Base-by-base conservation (phyloP, 2,329 filamentous ascomycete species). In the Pseudonectria buxi region DNA sequence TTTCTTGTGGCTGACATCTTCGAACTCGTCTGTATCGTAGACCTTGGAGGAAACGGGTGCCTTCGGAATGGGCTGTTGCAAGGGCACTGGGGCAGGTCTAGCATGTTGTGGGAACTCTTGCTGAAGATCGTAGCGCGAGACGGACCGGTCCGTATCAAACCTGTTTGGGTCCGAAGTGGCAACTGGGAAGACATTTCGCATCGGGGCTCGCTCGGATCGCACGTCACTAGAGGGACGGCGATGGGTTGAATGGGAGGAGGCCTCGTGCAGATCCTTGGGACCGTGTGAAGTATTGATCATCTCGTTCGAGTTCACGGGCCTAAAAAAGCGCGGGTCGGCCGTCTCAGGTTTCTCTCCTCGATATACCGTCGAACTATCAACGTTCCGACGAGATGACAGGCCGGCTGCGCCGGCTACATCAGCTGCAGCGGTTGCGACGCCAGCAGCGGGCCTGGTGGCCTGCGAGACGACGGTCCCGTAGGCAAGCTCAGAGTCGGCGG, bases 31-130 rank as follows among this genome's bases (percentile, higher is more conserved):
- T 24, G 71, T 64, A 31, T 78, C 72, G 49, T 86, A 85, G 1
- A 89, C 71, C 13, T 75, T 74, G 42, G 75, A 74, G 26, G 81
- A 80, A 3, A 94, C 78, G 0, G 85, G 86, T 3, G 74, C 70
- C 39, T 86, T 74, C 3, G 89, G 89, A 48, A 88, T 82, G 3
- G 89, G 89, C 50, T 94, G 86, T 56, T 92, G 83, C n/a, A 95
- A 69, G 10, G 81, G 78, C 24, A 87, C 72, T 0, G 76, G 69
- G 6, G 67, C 76, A 5, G 80, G 74, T 28, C 75, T 69, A 12
- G 60, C 55, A 13, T 58, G 62, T 14, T 62, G 57, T 3, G 66
- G 55, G 7, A 65, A 52, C 28, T 66, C 61, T 36, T 62, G 18
- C 9, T 22, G 18, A 22, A 22, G 5, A 22, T 22, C 18, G 18